These are phyloP conservation scores for Trifolium dubium DNA, from an alignment of 306 rosid genomes.

Conservation along the genomic window DNA sequence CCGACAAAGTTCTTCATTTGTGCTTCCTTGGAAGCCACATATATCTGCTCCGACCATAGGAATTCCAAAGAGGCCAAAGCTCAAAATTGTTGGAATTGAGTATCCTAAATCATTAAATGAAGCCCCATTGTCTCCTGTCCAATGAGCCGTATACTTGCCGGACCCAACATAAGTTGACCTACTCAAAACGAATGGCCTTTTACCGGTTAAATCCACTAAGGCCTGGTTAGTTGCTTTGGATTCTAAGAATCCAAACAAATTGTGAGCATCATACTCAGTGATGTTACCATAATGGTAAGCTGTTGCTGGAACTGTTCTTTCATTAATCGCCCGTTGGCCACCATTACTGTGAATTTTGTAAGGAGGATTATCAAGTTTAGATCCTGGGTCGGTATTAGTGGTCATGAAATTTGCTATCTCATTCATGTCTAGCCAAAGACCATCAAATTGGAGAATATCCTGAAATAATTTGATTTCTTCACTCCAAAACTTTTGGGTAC, in stretches of 20 bases:
- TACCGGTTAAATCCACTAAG: conserved; percentile 60
- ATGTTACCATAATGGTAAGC: conserved; percentile 65
- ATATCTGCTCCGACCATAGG: conserved; percentile 98
- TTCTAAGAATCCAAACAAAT: conserved; percentile 76
- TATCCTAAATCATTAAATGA: conserved; percentile 84
- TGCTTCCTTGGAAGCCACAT: conserved; percentile 73
- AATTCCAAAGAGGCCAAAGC: conserved; percentile 79
- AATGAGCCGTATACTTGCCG: conserved; percentile 87
- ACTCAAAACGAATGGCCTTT: conserved; percentile 80
- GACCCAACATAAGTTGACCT: conserved; percentile 92
- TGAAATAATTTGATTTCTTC: conserved; percentile 69
- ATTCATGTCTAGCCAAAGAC: conserved; percentile 93
- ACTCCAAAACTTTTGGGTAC: conserved; percentile 58
- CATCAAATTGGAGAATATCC: conserved; percentile 68
- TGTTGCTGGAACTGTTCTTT: conserved; percentile 64
- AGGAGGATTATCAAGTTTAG: conserved; percentile 80
- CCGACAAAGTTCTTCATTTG: conserved; percentile 83
- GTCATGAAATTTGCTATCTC: conserved; percentile 76
- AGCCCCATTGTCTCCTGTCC: conserved; percentile 96
- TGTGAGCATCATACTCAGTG: conserved; percentile 81
- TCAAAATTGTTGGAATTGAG: conserved; percentile 70
- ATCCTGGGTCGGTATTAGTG: conserved; percentile 55
- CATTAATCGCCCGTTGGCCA: conserved; percentile 49
- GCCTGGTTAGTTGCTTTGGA: conserved; percentile 69
- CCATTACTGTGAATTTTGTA: conserved; percentile 66